Conservation (phyloP, 495 filamentous ascomycete species). For the Podospora anserina region DNA sequence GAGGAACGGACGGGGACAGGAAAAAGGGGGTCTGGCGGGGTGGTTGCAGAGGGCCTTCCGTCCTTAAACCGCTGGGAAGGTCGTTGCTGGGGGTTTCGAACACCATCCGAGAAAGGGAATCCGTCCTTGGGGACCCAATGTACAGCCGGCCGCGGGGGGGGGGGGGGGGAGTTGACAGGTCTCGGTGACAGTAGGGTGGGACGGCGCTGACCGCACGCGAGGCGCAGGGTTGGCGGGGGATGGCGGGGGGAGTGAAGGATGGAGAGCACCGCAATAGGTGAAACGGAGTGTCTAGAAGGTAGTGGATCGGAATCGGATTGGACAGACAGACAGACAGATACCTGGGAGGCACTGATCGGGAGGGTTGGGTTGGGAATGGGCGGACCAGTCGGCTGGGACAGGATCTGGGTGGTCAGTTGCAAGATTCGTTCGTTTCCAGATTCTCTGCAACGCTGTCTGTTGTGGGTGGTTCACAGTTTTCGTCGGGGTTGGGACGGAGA, state of each 20-base stretch:
- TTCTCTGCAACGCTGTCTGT: slow-evolving; percentile 8
- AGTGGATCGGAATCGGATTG: not conserved
- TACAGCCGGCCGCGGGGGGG: not conserved
- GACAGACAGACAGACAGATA: not conserved
- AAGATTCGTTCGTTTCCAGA: not conserved
- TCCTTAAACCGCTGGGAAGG: slow-evolving; percentile 7
- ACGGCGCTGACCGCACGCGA: not conserved
- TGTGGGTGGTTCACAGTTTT: not conserved
- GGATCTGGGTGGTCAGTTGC: not conserved
- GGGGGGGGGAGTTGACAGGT: not conserved
- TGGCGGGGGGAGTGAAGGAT: not conserved
- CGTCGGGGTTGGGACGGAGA: not conserved
- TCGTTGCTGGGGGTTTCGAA: not conserved
- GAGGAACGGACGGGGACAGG: not conserved
- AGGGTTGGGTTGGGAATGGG: slow-evolving; percentile 2
- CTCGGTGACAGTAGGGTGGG: not conserved
- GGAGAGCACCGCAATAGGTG: not conserved
- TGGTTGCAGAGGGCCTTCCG: not conserved
- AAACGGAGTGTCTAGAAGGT: slow-evolving; percentile 1
- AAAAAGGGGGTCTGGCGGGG: not conserved
- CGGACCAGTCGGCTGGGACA: not conserved
- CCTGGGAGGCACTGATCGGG: not conserved
- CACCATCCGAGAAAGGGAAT: slow-evolving; percentile 10
- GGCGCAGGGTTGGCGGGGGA: not conserved
- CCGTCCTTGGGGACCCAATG: not conserved